Conservation (phyloP, 495 filamentous ascomycete species). For the Pseudoneurospora amorphoporcata region DNA sequence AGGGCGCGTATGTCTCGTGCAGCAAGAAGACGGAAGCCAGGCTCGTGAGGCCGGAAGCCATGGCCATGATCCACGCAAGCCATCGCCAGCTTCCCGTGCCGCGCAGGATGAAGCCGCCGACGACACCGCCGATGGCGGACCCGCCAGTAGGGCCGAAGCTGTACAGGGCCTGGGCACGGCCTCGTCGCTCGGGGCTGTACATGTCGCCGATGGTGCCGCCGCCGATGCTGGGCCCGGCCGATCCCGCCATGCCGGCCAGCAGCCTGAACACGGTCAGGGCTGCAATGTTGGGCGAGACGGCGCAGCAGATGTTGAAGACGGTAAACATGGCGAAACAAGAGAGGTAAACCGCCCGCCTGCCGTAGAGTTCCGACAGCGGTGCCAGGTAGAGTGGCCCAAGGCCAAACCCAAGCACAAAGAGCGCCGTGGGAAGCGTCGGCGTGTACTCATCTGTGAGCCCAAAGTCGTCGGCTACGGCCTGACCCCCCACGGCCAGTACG, state of each 20-base stretch:
- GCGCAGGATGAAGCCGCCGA: conserved; percentile 46
- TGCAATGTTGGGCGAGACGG: conserved; percentile 48
- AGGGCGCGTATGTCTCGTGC: conserved; percentile 43
- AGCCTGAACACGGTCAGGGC: conserved; percentile 56
- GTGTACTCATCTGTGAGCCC: neutral
- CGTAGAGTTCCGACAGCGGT: conserved; percentile 67
- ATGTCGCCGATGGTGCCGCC: conserved; percentile 46
- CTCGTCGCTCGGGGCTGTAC: conserved; percentile 23
- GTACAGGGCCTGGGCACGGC: neutral
- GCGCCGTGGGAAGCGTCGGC: neutral
- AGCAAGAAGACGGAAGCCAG: conserved; percentile 38
- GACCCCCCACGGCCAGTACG: neutral
- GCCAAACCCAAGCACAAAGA: conserved; percentile 35
- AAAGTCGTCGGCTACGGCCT: neutral
- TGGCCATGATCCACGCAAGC: conserved; percentile 52
- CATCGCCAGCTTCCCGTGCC: conserved; percentile 45
- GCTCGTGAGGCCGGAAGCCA: conserved; percentile 31
- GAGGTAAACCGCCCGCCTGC: conserved; percentile 51
- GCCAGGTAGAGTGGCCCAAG: conserved; percentile 46
- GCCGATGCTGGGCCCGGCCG: conserved; percentile 44
- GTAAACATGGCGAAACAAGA: conserved; percentile 57
- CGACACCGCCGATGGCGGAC: conserved; percentile 20
- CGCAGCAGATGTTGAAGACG: conserved; percentile 60
- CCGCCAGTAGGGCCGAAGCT: neutral
- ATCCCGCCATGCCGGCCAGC: conserved; percentile 39